Conservation (phyloP, 192 early-diverging fungal genomes). For the Umbelopsis ramanniana region DNA sequence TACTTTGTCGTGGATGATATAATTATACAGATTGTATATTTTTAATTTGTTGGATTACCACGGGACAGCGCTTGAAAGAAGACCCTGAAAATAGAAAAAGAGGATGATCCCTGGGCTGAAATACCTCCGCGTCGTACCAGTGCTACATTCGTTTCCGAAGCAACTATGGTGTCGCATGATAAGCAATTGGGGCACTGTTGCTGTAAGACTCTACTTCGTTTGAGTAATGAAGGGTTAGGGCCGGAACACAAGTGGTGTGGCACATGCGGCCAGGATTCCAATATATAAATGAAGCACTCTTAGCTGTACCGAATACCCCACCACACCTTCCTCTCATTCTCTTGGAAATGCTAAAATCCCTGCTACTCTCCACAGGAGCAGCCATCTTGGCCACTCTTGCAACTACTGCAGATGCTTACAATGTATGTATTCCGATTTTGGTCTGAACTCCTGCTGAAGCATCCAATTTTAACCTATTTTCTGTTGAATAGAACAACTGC, state of each 20-base stretch:
- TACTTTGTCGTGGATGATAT: background rate
- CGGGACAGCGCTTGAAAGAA: no score
- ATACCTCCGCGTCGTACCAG: constrained; percentile 18
- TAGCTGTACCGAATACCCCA: no score
- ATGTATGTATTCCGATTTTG: background rate
- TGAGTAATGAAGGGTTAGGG: constrained; percentile 1
- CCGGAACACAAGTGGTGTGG: background rate
- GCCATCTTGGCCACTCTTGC: constrained; percentile 5
- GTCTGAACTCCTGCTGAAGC: background rate
- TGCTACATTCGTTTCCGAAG: background rate
- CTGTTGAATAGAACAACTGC: constrained; percentile 29
- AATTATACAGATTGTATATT: background rate
- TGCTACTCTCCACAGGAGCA: constrained; percentile 6
- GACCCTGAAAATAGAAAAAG: no score
- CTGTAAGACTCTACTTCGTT: background rate
- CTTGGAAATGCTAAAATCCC: background rate
- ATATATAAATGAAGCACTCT: background rate
- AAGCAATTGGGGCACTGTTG: background rate
- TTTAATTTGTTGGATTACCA: background rate
- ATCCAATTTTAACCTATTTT: background rate
- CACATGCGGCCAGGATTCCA: constrained; percentile 7
- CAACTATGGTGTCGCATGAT: background rate
- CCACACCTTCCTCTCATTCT: background rate
- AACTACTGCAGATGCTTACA: constrained; percentile 9
- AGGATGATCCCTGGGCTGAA: no score